Evolutionary conservation across 768 basidiomycete genomes (phyloP), one percentile per base, ranked within the genome.

Genomic region (Amanita polypyramis): DNA sequence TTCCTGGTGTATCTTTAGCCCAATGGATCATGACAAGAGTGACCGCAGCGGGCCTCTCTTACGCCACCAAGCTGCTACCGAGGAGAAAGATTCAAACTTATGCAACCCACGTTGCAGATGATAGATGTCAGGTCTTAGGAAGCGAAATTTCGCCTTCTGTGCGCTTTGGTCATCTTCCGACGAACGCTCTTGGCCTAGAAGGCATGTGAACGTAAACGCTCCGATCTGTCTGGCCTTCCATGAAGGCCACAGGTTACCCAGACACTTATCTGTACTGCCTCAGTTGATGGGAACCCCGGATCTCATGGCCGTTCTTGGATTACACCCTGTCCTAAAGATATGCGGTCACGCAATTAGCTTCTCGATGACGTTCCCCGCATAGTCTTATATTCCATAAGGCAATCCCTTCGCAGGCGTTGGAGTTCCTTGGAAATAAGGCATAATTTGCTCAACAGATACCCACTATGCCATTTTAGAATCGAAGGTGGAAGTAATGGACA

Each of bases 21-120:
- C 77, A 85, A 52, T 89, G 85, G 84, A 68, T 88, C 42, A 70
- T 72, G 40, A 73, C 79, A 41, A 72, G 86, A 41, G 62, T 83
- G 21, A 70, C 76, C 1, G 85, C 81, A 23, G 68, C 69, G 48
- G 72, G 80, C 14, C 60, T 86, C 37, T 70, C 75, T 19, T 75
- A 69, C 45, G 55, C 65, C 29, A 63, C 67, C 32, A 64, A 58
- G 49, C 50, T 71, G 20, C 60, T 69, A 53, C 59, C 58, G 37
- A 56, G 48, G 48, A 43, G 51, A 29, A 56, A 52, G 52, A 17
- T 41, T 17, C 49, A 51, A 43, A 38, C 40, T 37, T 44, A 51
- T 32, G 23, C 52, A 21, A 50, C 50, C 41, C 49, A 51, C 32
- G 15, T 48, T 45, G 14, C 57, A 25, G 33, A 39, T 20, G 19